Evolutionary conservation across 2,329 filamentous ascomycete genomes (phyloP), one percentile per base, ranked within the genome.

Genomic region (Colletotrichum sidae): DNA sequence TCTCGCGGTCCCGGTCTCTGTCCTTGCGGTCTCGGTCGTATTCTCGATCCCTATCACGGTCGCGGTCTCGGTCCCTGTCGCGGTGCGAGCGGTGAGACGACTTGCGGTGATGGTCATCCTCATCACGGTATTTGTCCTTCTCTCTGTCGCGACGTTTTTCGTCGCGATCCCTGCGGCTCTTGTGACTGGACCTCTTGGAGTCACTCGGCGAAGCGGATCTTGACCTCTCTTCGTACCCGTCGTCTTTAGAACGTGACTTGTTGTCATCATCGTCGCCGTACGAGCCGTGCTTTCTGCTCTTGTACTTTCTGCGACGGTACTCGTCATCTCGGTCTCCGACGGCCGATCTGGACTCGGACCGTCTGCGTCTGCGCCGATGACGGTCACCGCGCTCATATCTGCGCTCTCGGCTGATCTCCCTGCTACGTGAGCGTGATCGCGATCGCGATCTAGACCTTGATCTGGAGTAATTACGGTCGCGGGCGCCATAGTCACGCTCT

Each of bases 171-270:
- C 84, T 84, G 55, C 86, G 88, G 69, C 88, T 88, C 67, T 88
- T 86, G 70, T 89, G 86, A 53, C 83, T 82, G 7, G 86, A 84
- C 58, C 84, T 78, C 68, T 84, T 87, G 42, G 83, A 83, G 9
- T 84, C 83, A 11, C 88, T 86, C 1, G 85, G 86, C 2, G 92
- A 93, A 6, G 84, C 83, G 6, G 91, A 92, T 62, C 90, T 84
- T 0, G 89, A 88, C 55, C 85, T 84, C 52, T 88, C 84, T 11
- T 80, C 79, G 69, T 82, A 80, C 52, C 82, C 78, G 69, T 77
- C 76, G 67, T 71, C 45, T 50, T 69, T 68, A 47, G 78, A 69
- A 42, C 76, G 75, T 45, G 74, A 72, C 68, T 73, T 78, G 54
- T 74, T 71, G 49, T 85, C 80, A 54, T 82, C 80, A 15, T 84